Evolutionary conservation across 441 rosid species (phyloP).

Genomic region (Daphne laureola): DNA sequence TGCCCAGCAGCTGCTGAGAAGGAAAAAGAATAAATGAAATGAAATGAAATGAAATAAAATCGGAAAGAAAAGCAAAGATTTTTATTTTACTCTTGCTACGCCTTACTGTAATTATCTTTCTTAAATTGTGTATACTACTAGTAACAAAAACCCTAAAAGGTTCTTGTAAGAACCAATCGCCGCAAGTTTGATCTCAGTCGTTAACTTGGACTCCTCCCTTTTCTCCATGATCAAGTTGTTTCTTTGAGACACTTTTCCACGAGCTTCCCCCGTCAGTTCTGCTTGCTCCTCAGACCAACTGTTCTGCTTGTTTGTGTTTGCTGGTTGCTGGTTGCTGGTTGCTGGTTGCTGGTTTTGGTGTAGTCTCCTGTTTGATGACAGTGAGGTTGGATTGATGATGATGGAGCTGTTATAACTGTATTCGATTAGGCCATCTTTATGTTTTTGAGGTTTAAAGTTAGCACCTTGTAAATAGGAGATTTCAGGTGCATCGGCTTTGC

Average conservation of each 20-base stretch:
- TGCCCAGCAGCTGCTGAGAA: too few relatives aligned
- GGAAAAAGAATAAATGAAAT: not conserved
- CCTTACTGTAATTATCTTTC: slow-evolving; percentile 4
- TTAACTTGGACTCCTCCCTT: slow-evolving; percentile 12
- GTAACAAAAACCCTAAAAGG: slow-evolving; percentile 67
- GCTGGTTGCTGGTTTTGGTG: slow-evolving; percentile 5
- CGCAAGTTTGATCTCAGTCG: slow-evolving; percentile 61
- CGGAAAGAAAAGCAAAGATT: not conserved
- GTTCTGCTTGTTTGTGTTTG: not conserved
- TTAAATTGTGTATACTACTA: slow-evolving; percentile 11
- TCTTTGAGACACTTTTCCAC: not conserved
- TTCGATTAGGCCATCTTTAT: slow-evolving; percentile 18
- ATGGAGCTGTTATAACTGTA: slow-evolving; percentile 1
- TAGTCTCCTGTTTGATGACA: slow-evolving; percentile 11
- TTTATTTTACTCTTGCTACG: not conserved
- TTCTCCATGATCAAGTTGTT: slow-evolving; percentile 11
- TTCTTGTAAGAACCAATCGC: slow-evolving; percentile 69
- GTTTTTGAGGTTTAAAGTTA: slow-evolving; percentile 17
- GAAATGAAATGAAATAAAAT: too few relatives aligned
- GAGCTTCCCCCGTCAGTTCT: slow-evolving; percentile 17
- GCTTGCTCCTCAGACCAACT: slow-evolving; percentile 4
- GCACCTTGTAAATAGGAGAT: slow-evolving; percentile 21
- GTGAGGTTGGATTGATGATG: slow-evolving; percentile 6
- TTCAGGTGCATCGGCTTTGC: slow-evolving; percentile 14
- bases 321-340: too few relatives aligned